phyloP scores from a whole-genome alignment of 2,329 filamentous ascomycete genomes.

The Monosporascus cannonballus region DNA sequence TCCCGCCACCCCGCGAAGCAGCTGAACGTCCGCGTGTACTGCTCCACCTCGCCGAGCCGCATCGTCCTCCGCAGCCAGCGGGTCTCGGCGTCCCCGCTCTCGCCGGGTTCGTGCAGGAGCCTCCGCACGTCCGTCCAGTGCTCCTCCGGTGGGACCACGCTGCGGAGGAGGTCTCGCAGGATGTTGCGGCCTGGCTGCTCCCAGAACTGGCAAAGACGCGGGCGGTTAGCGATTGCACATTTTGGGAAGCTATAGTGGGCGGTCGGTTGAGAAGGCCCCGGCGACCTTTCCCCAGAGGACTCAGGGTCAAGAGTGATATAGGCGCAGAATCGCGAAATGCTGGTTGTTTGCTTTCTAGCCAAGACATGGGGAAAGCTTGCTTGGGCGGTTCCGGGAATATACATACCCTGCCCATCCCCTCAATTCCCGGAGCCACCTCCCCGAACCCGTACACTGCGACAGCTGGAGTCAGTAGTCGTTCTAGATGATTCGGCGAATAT shows the following conservation, averaged over 20 bases:
- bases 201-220: conserved; percentile 40
- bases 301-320: too few relatives aligned
- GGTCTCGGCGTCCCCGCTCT: conserved; percentile 29
- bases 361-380: too few relatives aligned
- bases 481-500: too few relatives aligned
- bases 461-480: too few relatives aligned
- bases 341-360: too few relatives aligned
- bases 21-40: conserved; percentile 57
- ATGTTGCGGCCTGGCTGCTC: conserved; percentile 53
- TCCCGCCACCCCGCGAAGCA: conserved; percentile 53
- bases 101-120: conserved; percentile 51
- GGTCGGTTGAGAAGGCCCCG: too few relatives aligned
- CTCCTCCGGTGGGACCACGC: conserved; percentile 42
- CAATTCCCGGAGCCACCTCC: conserved; percentile 35
- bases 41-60: conserved; percentile 52
- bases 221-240: too few relatives aligned
- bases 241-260: too few relatives aligned
- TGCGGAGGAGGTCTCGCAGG: conserved; percentile 44
- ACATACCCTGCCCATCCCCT: conserved; percentile 38
- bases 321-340: too few relatives aligned
- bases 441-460: conserved; percentile 38
- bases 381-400: too few relatives aligned
- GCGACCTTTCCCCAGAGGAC: too few relatives aligned
- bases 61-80: conserved; percentile 47
- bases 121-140: conserved; percentile 49